Percentiles rank a stretch among this genome's conserved stretches.
These are phyloP conservation scores for Pseudogymnoascus sp. DNA, from an alignment of 2,329 filamentous ascomycete genomes.

Conservation along the genomic window DNA sequence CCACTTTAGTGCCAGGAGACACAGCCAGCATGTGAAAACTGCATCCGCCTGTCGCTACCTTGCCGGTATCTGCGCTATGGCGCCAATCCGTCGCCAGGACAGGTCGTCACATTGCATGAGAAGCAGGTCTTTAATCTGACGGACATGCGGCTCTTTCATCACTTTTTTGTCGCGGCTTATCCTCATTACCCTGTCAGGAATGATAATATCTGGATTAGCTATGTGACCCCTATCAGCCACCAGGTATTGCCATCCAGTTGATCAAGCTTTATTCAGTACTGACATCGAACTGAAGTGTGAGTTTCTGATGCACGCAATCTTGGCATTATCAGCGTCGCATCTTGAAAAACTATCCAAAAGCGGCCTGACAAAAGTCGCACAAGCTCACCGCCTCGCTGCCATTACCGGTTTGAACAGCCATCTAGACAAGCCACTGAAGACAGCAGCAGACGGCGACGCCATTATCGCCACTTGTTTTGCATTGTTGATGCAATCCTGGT, in stretches of 20 bases:
- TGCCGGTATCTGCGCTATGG: not conserved
- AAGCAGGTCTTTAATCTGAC: conserved; percentile 44
- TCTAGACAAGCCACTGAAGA: conserved; percentile 6
- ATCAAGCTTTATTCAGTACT: not conserved
- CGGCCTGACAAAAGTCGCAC: conserved; percentile 11
- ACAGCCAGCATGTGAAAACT: conserved; percentile 6
- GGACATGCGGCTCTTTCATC: conserved; percentile 62
- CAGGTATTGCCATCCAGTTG: conserved; percentile 38
- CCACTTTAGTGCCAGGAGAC: not conserved
- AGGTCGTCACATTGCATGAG: not conserved
- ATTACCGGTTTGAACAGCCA: conserved; percentile 17
- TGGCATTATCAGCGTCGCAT: conserved; percentile 18
- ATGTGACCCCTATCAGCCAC: conserved; percentile 58
- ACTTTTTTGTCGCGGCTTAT: conserved; percentile 53
- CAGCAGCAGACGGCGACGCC: conserved; percentile 13
- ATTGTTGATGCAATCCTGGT: conserved; percentile 49
- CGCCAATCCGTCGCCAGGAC: not conserved
- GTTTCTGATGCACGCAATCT: conserved; percentile 18
- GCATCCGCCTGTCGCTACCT: not conserved
- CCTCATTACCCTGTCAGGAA: conserved; percentile 57
- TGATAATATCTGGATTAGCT: conserved; percentile 57
- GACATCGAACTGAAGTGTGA: conserved; percentile 11
- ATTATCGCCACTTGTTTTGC: conserved; percentile 41
- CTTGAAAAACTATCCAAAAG: conserved; percentile 11
- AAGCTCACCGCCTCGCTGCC: conserved; percentile 15